Evolutionary conservation across 1,139 yeast genomes (phyloP), one percentile per base, ranked within the genome.

Genomic region (Protomyces pachydermus): DNA sequence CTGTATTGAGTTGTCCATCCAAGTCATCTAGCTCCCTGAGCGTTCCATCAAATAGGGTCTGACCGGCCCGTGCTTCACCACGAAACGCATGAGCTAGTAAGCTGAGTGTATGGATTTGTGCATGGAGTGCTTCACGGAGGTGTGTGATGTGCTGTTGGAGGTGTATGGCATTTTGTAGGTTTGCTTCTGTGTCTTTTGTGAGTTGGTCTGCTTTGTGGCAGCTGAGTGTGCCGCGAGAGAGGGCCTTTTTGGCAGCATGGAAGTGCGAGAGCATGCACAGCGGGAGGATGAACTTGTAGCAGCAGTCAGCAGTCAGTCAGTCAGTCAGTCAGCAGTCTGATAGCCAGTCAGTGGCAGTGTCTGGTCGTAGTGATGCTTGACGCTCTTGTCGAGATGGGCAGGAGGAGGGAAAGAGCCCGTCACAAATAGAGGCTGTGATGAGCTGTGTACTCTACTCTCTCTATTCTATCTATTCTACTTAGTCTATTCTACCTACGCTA

Each of bases 181-280:
- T 18, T 25, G 45, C 45, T 20, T 60, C 58, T 0, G 54, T 54
- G 37, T 46, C 32, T 20, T 37, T 53, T 6, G 58, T 32, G 1
- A 35, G 48, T 18, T 32, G 57, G 37, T 60, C 48, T 14, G 64
- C 64, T 8, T 20, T 39, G 35, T 46, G 54, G 34, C 58, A 60
- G 9, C 42, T 23, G 23, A 37, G n/a, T 14, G 45, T 42, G 48
- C 54, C 64, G 42, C 25, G 50, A 14, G 54, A 35, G 45, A 60
- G 48, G 5, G 64, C 64, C 18, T 39, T 38, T 42, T 58, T 58
- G 34, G 62, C 62, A 20, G 54, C 58, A n/a, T 38, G 54, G 23
- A 54, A 54, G 38, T 45, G 58, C 10, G 56, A 32, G 56, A 34
- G 45, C 42, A 35, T 52, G 28, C 28, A 18, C 42, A 37, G 42